These are phyloP conservation scores for Moesziomyces sp. DNA, from an alignment of 1,284 basidiomycete genomes.

Conservation along the genomic window DNA sequence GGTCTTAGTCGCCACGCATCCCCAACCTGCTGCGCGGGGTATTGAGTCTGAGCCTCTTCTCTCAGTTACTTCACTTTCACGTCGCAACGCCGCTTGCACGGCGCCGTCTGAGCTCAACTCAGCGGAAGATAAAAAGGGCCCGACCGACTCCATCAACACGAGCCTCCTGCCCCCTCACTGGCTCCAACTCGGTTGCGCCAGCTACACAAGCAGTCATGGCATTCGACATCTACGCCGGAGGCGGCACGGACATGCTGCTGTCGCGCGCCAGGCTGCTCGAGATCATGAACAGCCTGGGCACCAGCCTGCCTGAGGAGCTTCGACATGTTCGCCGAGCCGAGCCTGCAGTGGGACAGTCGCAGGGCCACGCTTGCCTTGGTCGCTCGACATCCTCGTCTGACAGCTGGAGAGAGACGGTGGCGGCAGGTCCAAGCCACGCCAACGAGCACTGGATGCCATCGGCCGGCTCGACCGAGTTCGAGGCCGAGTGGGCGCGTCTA, in stretches of 20 bases:
- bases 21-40: neutral
- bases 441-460: neutral
- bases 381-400: neutral
- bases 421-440: conserved; percentile 15
- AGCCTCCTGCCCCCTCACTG: too few relatives aligned
- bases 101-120: too few relatives aligned
- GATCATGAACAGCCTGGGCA: conserved; percentile 15
- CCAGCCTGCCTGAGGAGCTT: conserved; percentile 10
- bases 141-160: too few relatives aligned
- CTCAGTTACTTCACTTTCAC: neutral
- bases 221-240: conserved; percentile 12
- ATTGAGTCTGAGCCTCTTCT: neutral
- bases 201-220: neutral
- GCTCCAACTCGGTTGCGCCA: neutral
- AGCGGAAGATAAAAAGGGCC: too few relatives aligned
- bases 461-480: conserved; percentile 15
- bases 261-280: conserved; percentile 17
- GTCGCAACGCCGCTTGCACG: too few relatives aligned
- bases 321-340: conserved; percentile 17
- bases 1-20: conserved; percentile 15
- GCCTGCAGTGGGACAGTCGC: neutral
- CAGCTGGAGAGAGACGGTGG: neutral
- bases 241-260: conserved; percentile 4
- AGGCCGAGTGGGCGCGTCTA: conserved; percentile 25
- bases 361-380: neutral